Percentiles rank a stretch among this genome's conserved stretches.
phyloP scores from a whole-genome alignment of 805 yeast species.

The Candida nitratophila region DNA sequence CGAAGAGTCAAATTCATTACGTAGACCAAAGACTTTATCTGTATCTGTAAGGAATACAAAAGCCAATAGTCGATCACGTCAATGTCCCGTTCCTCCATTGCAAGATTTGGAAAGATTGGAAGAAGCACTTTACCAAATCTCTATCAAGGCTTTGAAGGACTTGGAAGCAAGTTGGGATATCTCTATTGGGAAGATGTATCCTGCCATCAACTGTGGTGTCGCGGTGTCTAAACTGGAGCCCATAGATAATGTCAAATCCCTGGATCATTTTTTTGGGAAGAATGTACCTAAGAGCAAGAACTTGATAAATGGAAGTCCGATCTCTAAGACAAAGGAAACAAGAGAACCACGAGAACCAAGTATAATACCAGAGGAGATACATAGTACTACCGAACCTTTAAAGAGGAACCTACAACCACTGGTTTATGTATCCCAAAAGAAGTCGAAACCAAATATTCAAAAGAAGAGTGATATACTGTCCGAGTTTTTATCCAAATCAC shows the following conservation, averaged over 20 bases:
- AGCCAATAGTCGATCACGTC: constrained; percentile 30
- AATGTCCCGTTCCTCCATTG: constrained; percentile 30
- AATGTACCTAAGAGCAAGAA: not conserved
- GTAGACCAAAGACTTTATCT: constrained; percentile 51
- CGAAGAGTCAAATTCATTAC: constrained; percentile 42
- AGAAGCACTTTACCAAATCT: constrained; percentile 16
- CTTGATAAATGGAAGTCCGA: too few species aligned
- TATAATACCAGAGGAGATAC: not conserved
- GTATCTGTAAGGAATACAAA: constrained; percentile 27
- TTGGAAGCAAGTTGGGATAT: constrained; percentile 20
- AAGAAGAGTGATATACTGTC: too few species aligned
- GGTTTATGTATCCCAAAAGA: not conserved
- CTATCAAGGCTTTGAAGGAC: constrained; percentile 14
- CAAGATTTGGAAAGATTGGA: constrained; percentile 31
- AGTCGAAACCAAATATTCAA: too few species aligned
- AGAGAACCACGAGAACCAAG: too few species aligned
- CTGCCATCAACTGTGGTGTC: constrained; percentile 44
- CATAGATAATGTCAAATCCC: constrained; percentile 18
- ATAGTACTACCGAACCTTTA: not conserved
- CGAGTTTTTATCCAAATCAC: too few species aligned
- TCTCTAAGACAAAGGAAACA: too few species aligned
- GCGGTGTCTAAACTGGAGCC: constrained; percentile 48
- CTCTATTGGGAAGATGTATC: constrained; percentile 29
- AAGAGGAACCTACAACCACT: not conserved
- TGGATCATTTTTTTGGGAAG: constrained; percentile 18